A percentile compares a stretch with the other conserved stretches of the same genome.
Conservation (phyloP, 805 yeast species). For the Starmerella vaccinii region DNA sequence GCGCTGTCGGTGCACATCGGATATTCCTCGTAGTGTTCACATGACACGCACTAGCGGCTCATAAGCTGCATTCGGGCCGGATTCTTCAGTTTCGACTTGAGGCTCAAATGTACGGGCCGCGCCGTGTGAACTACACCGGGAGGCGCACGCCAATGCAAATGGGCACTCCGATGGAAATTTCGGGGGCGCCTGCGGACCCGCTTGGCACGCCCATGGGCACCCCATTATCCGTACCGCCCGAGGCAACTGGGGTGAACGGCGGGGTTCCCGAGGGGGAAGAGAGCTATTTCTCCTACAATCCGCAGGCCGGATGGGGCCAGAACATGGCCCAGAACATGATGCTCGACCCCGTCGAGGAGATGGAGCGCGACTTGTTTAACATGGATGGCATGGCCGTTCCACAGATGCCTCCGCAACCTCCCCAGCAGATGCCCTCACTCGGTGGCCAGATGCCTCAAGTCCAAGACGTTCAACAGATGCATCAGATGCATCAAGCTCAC, state of each 20-base stretch:
- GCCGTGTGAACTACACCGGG: slow-evolving; percentile 10
- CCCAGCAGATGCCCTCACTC: neutral
- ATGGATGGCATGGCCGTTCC: slow-evolving; percentile 2
- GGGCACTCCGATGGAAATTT: slow-evolving; percentile 9
- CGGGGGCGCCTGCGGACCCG: neutral
- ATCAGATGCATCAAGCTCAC: neutral
- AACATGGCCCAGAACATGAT: slow-evolving; percentile 1
- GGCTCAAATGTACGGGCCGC: slow-evolving; percentile 16
- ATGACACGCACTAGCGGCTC: slow-evolving; percentile 3
- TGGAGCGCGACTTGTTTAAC: slow-evolving; percentile 22
- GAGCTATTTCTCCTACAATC: slow-evolving; percentile 10
- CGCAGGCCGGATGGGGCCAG: neutral
- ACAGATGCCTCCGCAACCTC: slow-evolving; percentile 1
- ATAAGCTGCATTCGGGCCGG: neutral
- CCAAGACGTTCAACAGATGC: neutral
- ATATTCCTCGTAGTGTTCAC: neutral
- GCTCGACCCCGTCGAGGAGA: slow-evolving; percentile 23
- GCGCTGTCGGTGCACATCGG: neutral
- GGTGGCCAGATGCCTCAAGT: slow-evolving; percentile 1
- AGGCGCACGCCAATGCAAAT: slow-evolving; percentile 11
- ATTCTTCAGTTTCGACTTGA: neutral
- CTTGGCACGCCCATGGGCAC: slow-evolving; percentile 11
- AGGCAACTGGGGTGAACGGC: neutral
- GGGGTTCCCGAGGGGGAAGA: slow-evolving; percentile 1
- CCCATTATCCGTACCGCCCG: slow-evolving; percentile 6